Base-by-base conservation (phyloP, 2,329 filamentous ascomycete species). In the Fusarium sp. region DNA sequence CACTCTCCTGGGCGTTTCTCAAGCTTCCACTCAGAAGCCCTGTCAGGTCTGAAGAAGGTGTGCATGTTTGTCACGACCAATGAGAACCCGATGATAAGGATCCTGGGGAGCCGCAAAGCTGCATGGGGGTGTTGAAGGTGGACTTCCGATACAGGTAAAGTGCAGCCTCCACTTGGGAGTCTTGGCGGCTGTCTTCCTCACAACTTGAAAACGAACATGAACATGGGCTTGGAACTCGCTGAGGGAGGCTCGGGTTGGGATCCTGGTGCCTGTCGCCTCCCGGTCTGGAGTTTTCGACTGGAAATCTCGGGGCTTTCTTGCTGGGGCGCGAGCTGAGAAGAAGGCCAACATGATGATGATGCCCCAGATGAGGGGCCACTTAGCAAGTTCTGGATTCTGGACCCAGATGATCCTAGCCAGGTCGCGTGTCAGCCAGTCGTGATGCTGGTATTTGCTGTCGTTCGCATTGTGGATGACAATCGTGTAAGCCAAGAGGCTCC, bases 71-170 rank as follows among this genome's bases (percentile, higher is more conserved):
- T 51, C 20, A 57, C 22, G 38, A 22, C 73, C 73, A 75, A 75
- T 71, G 16, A 51, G 22, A 29, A 22, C 12, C 8, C n/a, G 49
- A 33, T 62, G 73, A 75, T 74, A 75, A 75, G 73, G 51, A 64
- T 55, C 62, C 59, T 64, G 55, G 66, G 73, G 70, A 75, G 70
- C 72, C 72, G 70, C 72, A 75, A 36, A 38, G 65, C 24, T 55
- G 35, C 55, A 64, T 51, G 61, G 64, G 60, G 49, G 42, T 16
- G 56, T 68, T 72, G 71, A 72, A 69, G 64, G 60, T 71, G 62
- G 70, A 73, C 71, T 73, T 74, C 71, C 71, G 61, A 71, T 69
- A 74, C 42, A 74, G 72, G 71, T 72, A 74, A 72, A 63, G 71
- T 55, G 65, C 51, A 46, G 27, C 31, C 46, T 65, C 71, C 71